A percentile compares a stretch with the other conserved stretches of the same genome.
phyloP scores from a whole-genome alignment of 306 rosid genomes.

The Malus sylvestris region DNA sequence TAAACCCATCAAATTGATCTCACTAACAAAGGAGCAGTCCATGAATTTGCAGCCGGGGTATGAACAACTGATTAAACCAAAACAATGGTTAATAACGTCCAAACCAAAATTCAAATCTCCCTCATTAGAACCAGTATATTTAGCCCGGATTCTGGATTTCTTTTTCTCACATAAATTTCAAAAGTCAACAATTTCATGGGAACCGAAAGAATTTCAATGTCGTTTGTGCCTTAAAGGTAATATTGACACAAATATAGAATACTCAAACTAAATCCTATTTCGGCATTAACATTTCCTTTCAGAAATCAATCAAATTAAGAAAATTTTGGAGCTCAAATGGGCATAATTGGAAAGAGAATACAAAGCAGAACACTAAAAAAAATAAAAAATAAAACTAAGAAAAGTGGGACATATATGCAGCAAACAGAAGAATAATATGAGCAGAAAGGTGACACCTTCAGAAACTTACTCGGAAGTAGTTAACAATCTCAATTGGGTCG shows the following conservation, averaged over 20 bases:
- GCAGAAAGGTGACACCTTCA: not conserved
- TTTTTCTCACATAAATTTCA: not conserved
- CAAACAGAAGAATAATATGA: not conserved
- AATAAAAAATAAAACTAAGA: not conserved
- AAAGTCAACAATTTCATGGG: not conserved
- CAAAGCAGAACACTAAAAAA: not conserved
- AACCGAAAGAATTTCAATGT: not conserved
- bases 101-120: not conserved
- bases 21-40: conserved; percentile 7
- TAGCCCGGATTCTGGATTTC: not conserved
- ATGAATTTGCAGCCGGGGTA: conserved; percentile 5
- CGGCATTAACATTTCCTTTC: not conserved
- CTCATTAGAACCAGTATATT: not conserved
- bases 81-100: not conserved
- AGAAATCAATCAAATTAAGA: not conserved
- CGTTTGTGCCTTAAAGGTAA: not conserved
- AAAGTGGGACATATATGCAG: not conserved
- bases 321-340: not conserved
- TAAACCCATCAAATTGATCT: conserved; percentile 10
- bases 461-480: conserved; percentile 37
- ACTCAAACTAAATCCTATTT: not conserved
- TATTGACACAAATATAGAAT: not conserved
- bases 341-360: not conserved
- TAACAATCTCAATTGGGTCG: conserved; percentile 34
- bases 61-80: not conserved